Percentiles rank a stretch among this genome's conserved stretches.
phyloP scores from a whole-genome alignment of 2,329 filamentous ascomycete species.

The Verticillium alfalfae region DNA sequence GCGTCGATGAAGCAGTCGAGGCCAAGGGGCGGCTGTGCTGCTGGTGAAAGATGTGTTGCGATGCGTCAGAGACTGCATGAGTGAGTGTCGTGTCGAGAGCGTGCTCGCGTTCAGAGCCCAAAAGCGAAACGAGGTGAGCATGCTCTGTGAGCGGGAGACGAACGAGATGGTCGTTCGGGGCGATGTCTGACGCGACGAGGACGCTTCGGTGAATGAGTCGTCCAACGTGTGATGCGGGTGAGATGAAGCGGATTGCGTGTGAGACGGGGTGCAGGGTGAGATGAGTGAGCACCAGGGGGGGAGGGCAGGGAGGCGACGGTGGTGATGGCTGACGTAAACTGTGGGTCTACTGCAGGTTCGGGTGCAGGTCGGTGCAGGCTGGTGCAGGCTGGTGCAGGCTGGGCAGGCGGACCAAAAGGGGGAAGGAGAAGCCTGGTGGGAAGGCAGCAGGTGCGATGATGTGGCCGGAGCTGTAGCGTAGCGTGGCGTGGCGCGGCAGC shows the following conservation, averaged over 20 bases:
- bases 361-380: too few relatives aligned
- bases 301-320: too few relatives aligned
- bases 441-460: conserved; percentile 8
- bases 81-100: conserved; percentile 35
- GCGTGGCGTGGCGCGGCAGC: conserved; percentile 1
- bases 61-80: conserved; percentile 30
- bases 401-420: conserved; percentile 2
- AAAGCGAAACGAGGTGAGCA: conserved; percentile 55
- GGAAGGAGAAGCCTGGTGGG: not conserved
- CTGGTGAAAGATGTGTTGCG: conserved; percentile 24
- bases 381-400: conserved; percentile 1
- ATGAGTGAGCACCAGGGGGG: not conserved
- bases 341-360: conserved; percentile 5
- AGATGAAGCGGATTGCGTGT: not conserved
- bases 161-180: not conserved
- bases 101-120: conserved; percentile 57
- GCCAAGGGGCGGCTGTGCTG: conserved; percentile 13
- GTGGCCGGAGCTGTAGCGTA: conserved; percentile 7
- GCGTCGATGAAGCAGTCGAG: conserved; percentile 13
- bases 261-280: not conserved
- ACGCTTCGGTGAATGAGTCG: conserved; percentile 2
- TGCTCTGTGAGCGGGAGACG: conserved; percentile 20
- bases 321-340: conserved; percentile 11
- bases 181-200: conserved; percentile 12
- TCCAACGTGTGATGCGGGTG: not conserved